These are phyloP conservation scores for Kodamaea fukazawae DNA, from an alignment of 805 yeast species.

Conservation along the genomic window DNA sequence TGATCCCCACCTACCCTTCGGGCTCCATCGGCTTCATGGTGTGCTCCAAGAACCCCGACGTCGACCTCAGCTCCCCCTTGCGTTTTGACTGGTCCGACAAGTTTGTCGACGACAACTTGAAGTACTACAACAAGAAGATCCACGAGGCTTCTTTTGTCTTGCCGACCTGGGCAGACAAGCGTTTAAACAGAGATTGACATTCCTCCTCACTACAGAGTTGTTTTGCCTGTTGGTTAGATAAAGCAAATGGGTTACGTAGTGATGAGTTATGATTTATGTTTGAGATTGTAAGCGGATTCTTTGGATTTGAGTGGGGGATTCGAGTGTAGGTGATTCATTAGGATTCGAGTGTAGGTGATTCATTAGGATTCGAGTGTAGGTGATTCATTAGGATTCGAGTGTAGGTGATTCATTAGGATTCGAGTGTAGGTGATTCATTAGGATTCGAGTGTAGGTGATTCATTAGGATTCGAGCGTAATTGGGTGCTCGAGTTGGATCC, in stretches of 20 bases:
- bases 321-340: slow-evolving; percentile 1
- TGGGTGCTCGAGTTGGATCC: too few species aligned
- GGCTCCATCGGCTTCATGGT: slow-evolving; percentile 99
- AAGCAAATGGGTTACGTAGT: slow-evolving; percentile 9
- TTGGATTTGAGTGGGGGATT: not conserved
- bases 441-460: too few species aligned
- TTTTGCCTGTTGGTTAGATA: slow-evolving; percentile 8
- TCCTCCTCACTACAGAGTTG: slow-evolving; percentile 2
- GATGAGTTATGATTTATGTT: slow-evolving; percentile 5
- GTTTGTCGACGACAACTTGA: slow-evolving; percentile 62
- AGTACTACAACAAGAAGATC: slow-evolving; percentile 79
- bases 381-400: too few species aligned
- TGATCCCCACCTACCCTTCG: slow-evolving; percentile 95
- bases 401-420: too few species aligned
- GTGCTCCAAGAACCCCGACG: slow-evolving; percentile 70
- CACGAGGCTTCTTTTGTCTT: slow-evolving; percentile 88
- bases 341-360: too few species aligned
- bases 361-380: too few species aligned
- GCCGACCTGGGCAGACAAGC: slow-evolving; percentile 81
- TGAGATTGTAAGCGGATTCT: not conserved
- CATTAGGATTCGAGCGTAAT: too few species aligned
- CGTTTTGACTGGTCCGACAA: slow-evolving; percentile 58
- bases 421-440: too few species aligned
- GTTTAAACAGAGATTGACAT: slow-evolving; percentile 28
- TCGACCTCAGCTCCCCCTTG: slow-evolving; percentile 65